Evolutionary conservation across 139 green algal species (phyloP).

Genomic region (Micractinium sp.): DNA sequence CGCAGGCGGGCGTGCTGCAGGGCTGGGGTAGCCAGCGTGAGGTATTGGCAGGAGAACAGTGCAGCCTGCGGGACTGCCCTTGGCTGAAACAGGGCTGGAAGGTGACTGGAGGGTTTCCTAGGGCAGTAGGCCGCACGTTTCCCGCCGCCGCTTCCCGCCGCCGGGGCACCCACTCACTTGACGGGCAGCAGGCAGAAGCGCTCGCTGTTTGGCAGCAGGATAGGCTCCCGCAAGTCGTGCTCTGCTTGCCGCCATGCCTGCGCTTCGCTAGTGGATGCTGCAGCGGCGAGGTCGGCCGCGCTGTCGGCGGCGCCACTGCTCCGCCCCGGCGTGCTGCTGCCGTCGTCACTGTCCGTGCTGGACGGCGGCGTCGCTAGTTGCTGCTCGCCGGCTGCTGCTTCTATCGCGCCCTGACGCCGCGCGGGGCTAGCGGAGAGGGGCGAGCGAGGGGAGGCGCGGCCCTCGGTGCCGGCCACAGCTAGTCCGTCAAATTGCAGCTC

Average conservation of each 20-base stretch:
- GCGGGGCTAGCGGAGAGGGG: slow-evolving; percentile 1
- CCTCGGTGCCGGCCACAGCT: neutral
- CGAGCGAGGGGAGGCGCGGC: slow-evolving; percentile 5
- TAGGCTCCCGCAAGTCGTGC: slow-evolving; percentile 36
- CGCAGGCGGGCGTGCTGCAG: neutral
- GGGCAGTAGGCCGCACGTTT: neutral
- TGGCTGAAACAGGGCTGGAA: neutral
- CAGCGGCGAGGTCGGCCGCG: neutral
- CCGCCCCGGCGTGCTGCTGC: neutral
- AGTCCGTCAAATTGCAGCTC: slow-evolving; percentile 16
- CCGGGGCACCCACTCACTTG: slow-evolving; percentile 28
- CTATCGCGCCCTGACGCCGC: neutral
- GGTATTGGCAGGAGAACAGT: neutral
- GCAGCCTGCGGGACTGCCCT: too few species aligned
- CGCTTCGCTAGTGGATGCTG: neutral
- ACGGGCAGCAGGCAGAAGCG: slow-evolving; percentile 53
- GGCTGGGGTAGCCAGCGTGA: too few species aligned
- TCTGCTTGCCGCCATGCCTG: neutral
- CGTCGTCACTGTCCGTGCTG: neutral
- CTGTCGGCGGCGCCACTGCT: neutral
- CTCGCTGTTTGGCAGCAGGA: slow-evolving; percentile 40
- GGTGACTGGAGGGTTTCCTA: neutral
- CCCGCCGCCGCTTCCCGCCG: neutral
- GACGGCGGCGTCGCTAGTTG: neutral
- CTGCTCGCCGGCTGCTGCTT: neutral